Evolutionary conservation across 2,329 filamentous ascomycete genomes (phyloP).

Genomic region (Cercospora canescens): DNA sequence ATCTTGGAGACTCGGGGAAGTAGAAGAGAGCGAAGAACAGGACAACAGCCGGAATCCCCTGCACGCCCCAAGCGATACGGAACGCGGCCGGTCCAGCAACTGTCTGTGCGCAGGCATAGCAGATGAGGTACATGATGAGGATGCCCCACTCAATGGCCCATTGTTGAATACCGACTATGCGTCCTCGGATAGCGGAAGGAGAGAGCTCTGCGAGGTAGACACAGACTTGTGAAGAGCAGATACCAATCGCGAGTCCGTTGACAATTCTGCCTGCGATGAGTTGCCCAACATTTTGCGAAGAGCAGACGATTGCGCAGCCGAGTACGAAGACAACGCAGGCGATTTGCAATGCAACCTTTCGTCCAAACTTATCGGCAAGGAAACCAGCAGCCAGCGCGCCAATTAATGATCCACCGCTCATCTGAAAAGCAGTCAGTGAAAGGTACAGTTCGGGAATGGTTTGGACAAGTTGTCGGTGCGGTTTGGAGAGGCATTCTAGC

Average conservation of each 20-base stretch:
- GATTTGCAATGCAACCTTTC: slow-evolving; percentile 53
- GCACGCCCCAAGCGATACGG: slow-evolving; percentile 51
- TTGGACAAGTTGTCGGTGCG: no score
- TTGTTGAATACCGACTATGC: slow-evolving; percentile 71
- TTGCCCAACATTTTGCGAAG: slow-evolving; percentile 66
- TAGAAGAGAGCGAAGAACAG: slow-evolving; percentile 48
- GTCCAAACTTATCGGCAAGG: slow-evolving; percentile 57
- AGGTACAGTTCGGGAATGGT: no score
- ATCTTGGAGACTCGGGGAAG: slow-evolving; percentile 48
- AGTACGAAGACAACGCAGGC: slow-evolving; percentile 46
- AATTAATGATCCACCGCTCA: slow-evolving; percentile 68
- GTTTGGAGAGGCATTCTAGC: no score
- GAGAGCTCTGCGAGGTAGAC: slow-evolving; percentile 65
- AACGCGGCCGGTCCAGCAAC: slow-evolving; percentile 45
- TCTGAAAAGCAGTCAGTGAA: no score
- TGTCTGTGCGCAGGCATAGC: slow-evolving; percentile 57
- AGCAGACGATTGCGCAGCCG: slow-evolving; percentile 63
- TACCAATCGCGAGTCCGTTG: slow-evolving; percentile 70
- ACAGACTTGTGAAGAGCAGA: slow-evolving; percentile 67
- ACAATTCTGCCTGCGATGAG: slow-evolving; percentile 68
- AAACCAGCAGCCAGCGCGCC: slow-evolving; percentile 61
- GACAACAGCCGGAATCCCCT: slow-evolving; percentile 47
- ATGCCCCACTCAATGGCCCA: slow-evolving; percentile 68
- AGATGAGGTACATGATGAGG: slow-evolving; percentile 67
- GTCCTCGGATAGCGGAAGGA: slow-evolving; percentile 56